phyloP scores from a whole-genome alignment of 2,329 filamentous ascomycete species.

The Penicillium glabrum region DNA sequence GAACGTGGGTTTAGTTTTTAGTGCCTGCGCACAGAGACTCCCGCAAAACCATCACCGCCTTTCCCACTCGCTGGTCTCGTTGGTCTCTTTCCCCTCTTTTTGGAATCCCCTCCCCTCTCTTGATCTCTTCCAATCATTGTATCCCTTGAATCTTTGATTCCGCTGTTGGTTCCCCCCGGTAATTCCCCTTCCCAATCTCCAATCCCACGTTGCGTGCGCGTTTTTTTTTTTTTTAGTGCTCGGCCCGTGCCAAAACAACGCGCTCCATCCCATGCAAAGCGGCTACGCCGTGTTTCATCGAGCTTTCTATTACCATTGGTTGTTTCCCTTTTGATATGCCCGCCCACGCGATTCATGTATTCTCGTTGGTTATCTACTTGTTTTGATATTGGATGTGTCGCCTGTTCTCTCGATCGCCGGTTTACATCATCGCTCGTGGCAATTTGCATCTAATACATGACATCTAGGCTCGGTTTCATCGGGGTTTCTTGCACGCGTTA shows the following conservation, averaged over 20 bases:
- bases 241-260: conserved; percentile 23
- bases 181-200: conserved; percentile 11
- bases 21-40: not conserved
- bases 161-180: conserved; percentile 5
- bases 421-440: conserved; percentile 16
- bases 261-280: conserved; percentile 19
- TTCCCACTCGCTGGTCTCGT: conserved; percentile 15
- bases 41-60: conserved; percentile 1
- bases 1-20: not conserved
- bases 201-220: conserved; percentile 24
- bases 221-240: conserved; percentile 2
- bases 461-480: conserved; percentile 1
- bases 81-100: conserved; percentile 11
- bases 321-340: not conserved
- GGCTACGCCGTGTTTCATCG: conserved; percentile 7
- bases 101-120: conserved; percentile 12
- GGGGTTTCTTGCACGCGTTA: not conserved
- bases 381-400: conserved; percentile 7
- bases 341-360: not conserved
- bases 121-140: conserved; percentile 16
- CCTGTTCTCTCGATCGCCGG: conserved; percentile 12
- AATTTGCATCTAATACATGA: conserved; percentile 16
- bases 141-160: conserved; percentile 6
- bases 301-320: conserved; percentile 12
- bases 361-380: not conserved